phyloP scores from a whole-genome alignment of 441 rosid species.

The Flueggea neowawraea region DNA sequence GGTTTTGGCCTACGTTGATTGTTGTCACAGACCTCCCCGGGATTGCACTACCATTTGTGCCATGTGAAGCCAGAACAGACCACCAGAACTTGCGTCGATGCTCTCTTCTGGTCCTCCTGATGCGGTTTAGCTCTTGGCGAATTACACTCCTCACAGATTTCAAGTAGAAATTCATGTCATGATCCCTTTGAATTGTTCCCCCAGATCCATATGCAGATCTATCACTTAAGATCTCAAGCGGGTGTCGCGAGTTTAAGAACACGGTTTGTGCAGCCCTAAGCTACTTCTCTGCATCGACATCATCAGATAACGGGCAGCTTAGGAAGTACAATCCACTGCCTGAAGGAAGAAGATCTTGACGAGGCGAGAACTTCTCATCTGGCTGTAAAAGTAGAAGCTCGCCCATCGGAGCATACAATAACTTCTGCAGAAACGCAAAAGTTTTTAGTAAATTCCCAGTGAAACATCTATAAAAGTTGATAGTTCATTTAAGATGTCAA shows the following conservation, averaged over 20 bases:
- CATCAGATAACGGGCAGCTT: constrained; percentile 34
- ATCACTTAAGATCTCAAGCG: constrained; percentile 88
- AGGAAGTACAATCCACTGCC: constrained; percentile 79
- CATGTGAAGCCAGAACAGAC: constrained; percentile 42
- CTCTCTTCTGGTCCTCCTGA: constrained; percentile 60
- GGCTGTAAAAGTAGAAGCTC: constrained; percentile 93
- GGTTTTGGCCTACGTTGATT: constrained; percentile 25
- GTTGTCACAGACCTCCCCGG: constrained; percentile 26
- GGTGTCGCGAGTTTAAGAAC: constrained; percentile 91
- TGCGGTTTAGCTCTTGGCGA: constrained; percentile 62
- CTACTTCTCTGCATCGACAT: constrained; percentile 47
- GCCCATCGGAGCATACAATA: constrained; percentile 89
- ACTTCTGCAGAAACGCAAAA: constrained; percentile 45
- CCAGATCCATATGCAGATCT: constrained; percentile 79
- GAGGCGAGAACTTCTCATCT: constrained; percentile 85
- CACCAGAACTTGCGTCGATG: constrained; percentile 69
- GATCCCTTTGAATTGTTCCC: constrained; percentile 86
- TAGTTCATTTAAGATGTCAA: too few relatives aligned
- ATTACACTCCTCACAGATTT: constrained; percentile 60
- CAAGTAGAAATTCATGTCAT: constrained; percentile 80
- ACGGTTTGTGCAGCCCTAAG: constrained; percentile 55
- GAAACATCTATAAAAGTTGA: too few relatives aligned
- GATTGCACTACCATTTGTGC: constrained; percentile 21
- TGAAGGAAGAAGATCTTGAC: constrained; percentile 82
- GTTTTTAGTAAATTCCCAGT: too few relatives aligned